Conservation (phyloP, 768 basidiomycete genomes). For the Mycena epipterygia region DNA sequence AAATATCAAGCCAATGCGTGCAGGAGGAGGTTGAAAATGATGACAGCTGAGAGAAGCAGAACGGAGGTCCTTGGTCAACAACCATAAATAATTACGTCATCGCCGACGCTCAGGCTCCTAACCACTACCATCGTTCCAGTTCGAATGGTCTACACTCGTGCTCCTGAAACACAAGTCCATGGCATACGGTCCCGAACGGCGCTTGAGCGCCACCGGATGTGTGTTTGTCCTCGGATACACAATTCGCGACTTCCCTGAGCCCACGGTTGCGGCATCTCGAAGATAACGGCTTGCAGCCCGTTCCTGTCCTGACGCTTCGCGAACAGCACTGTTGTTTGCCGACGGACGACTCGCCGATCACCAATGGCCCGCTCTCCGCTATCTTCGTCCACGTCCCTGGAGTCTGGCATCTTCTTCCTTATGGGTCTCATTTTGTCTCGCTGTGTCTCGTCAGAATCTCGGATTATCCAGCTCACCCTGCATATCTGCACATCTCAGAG, state of each 20-base stretch:
- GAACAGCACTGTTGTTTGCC: neutral
- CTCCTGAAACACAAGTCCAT: neutral
- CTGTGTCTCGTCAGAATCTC: slow-evolving; percentile 17
- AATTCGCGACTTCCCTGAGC: neutral
- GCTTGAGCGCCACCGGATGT: neutral
- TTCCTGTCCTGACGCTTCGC: neutral
- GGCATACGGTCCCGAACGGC: neutral
- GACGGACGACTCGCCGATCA: neutral
- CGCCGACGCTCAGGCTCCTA: too few relatives aligned
- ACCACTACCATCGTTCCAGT: too few relatives aligned
- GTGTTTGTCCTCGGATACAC: neutral
- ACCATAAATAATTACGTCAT: too few relatives aligned
- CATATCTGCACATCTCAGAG: neutral
- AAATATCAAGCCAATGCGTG: too few relatives aligned
- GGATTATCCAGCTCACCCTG: neutral
- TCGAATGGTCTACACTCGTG: too few relatives aligned
- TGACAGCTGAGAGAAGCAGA: too few relatives aligned
- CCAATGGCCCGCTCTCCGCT: too few relatives aligned
- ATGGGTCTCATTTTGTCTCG: too few relatives aligned
- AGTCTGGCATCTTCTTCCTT: too few relatives aligned
- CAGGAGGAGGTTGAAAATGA: too few relatives aligned
- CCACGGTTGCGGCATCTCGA: neutral
- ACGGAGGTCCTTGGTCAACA: too few relatives aligned
- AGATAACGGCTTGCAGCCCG: neutral
- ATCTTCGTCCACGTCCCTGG: too few relatives aligned